Conservation (phyloP, 2,329 filamentous ascomycete species). For the Neonectria coccinea region DNA sequence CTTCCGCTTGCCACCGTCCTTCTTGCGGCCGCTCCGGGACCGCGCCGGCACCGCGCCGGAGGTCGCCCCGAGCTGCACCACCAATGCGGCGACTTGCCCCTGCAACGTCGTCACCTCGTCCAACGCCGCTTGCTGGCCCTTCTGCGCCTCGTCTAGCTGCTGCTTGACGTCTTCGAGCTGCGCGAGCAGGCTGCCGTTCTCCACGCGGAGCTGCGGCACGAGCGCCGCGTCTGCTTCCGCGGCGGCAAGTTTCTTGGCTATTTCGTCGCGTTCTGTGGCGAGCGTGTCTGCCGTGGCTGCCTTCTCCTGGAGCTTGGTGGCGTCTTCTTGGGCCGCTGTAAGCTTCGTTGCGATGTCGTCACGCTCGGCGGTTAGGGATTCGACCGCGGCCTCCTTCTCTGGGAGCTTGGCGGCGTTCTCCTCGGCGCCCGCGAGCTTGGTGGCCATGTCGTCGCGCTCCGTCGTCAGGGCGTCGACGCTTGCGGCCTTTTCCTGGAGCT, state of each 20-base stretch:
- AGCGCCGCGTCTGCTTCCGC: conserved; percentile 40
- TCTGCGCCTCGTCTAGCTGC: conserved; percentile 39
- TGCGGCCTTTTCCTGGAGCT: conserved; percentile 37
- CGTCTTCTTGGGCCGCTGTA: conserved; percentile 24
- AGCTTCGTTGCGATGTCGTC: conserved; percentile 28
- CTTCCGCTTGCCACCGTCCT: conserved; percentile 40
- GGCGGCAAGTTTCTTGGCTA: conserved; percentile 40
- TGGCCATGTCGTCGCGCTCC: conserved; percentile 34
- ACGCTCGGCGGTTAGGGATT: conserved; percentile 18
- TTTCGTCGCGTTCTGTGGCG: conserved; percentile 36
- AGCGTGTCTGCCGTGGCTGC: conserved; percentile 24
- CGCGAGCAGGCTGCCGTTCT: conserved; percentile 42
- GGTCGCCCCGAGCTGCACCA: conserved; percentile 36
- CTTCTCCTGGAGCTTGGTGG: conserved; percentile 34
- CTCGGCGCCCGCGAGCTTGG: conserved; percentile 36
- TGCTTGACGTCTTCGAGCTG: conserved; percentile 34
- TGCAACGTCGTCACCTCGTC: conserved; percentile 37
- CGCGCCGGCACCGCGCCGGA: conserved; percentile 15
- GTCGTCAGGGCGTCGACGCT: conserved; percentile 30
- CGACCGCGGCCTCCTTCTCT: conserved; percentile 16
- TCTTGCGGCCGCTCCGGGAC: conserved; percentile 39
- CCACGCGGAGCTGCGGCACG: conserved; percentile 35
- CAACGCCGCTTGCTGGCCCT: conserved; percentile 37
- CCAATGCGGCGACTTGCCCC: conserved; percentile 37
- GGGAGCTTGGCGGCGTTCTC: conserved; percentile 26